phyloP scores from a whole-genome alignment of 148 eudicot genomes.

The Nyssa sinensis region DNA sequence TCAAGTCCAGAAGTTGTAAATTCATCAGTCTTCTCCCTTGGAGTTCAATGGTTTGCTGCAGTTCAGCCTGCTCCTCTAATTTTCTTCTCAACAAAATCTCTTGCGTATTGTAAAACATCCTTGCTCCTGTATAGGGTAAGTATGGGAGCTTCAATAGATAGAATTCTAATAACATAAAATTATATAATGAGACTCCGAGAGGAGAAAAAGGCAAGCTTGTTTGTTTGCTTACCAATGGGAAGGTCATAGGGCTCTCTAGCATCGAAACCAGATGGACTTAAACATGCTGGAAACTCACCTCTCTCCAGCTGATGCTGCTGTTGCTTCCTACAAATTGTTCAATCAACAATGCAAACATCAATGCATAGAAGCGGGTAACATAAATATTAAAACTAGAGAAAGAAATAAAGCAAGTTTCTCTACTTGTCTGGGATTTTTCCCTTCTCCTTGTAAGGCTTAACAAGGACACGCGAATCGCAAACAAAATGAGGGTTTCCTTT shows the following conservation, averaged over 20 bases:
- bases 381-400: slow-evolving; percentile 3
- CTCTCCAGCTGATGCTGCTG: slow-evolving; percentile 59
- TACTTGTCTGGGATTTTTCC: slow-evolving; percentile 81
- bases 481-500: slow-evolving; percentile 97
- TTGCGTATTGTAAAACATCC: slow-evolving; percentile 55
- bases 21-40: slow-evolving; percentile 80
- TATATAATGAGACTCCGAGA: neutral
- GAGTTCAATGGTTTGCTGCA: slow-evolving; percentile 79
- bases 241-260: slow-evolving; percentile 59
- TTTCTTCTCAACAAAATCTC: slow-evolving; percentile 71
- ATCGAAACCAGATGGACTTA: slow-evolving; percentile 71
- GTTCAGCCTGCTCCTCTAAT: slow-evolving; percentile 69
- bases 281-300: slow-evolving; percentile 59
- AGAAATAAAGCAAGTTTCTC: neutral
- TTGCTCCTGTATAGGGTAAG: slow-evolving; percentile 47
- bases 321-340: slow-evolving; percentile 17
- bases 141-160: too few species aligned
- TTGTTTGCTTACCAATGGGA: slow-evolving; percentile 50
- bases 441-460: slow-evolving; percentile 97
- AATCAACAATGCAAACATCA: neutral
- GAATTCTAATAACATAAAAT: neutral
- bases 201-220: neutral
- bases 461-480: slow-evolving; percentile 96
- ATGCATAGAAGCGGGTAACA: neutral
- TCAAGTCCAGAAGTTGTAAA: slow-evolving; percentile 67